A percentile compares a stretch with the other conserved stretches of the same genome.
Evolutionary conservation across 2,329 filamentous ascomycete species (phyloP).

Genomic region (Amesomyces nigricolor): DNA sequence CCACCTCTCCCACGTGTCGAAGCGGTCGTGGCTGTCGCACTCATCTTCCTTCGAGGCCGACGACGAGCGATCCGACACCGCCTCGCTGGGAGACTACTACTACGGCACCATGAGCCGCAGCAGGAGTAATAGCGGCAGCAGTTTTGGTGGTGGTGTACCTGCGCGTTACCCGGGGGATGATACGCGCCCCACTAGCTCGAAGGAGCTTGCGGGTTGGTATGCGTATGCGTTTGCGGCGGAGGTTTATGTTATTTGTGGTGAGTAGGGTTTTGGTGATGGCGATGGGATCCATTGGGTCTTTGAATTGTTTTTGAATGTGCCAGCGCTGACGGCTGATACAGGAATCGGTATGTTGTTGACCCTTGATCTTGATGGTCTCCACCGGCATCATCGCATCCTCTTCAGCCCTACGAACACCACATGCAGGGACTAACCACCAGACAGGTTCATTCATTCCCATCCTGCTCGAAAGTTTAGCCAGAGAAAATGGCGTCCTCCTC

Average conservation of each 20-base stretch:
- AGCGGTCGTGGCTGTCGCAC: slow-evolving; percentile 52
- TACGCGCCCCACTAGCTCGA: slow-evolving; percentile 75
- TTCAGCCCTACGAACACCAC: slow-evolving; percentile 1
- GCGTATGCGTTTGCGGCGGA: slow-evolving; percentile 94
- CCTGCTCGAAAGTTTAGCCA: slow-evolving; percentile 84
- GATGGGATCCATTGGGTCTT: not conserved
- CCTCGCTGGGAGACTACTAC: slow-evolving; percentile 24
- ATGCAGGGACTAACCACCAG: slow-evolving; percentile 19
- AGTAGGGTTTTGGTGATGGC: slow-evolving; percentile 29
- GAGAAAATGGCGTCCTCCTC: slow-evolving; percentile 83
- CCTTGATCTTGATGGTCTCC: not conserved
- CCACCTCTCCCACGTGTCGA: slow-evolving; percentile 46
- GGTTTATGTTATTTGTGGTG: slow-evolving; percentile 92
- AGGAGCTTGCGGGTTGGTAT: slow-evolving; percentile 92
- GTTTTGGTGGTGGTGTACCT: slow-evolving; percentile 31
- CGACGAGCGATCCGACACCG: slow-evolving; percentile 56
- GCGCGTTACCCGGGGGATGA: slow-evolving; percentile 76
- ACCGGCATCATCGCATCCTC: not conserved
- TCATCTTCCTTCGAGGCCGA: slow-evolving; percentile 63
- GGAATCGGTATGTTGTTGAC: slow-evolving; percentile 23
- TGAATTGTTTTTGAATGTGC: not conserved
- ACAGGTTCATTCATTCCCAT: slow-evolving; percentile 92
- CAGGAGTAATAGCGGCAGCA: slow-evolving; percentile 35
- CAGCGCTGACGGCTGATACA: slow-evolving; percentile 8
- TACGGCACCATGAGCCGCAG: slow-evolving; percentile 33